Percentiles rank a stretch among this genome's conserved stretches.
These are phyloP conservation scores for Trichosporon inkin DNA, from an alignment of 1,284 basidiomycete genomes.

Conservation along the genomic window DNA sequence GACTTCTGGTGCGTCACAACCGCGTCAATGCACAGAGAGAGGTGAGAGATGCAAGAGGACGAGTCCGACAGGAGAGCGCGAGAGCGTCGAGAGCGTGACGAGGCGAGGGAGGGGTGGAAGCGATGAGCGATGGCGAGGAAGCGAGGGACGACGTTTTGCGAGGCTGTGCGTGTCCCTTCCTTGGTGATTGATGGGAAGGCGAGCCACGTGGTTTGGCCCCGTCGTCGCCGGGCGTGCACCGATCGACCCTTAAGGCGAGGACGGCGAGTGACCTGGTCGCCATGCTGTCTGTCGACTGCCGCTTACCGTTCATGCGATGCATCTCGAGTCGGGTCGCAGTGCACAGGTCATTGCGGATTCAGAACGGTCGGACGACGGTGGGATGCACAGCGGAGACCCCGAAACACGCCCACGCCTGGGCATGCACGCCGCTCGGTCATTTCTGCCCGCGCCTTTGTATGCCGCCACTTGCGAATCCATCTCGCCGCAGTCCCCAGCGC, in stretches of 20 bases:
- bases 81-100: neutral
- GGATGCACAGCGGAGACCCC: neutral
- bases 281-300: too few relatives aligned
- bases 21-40: neutral
- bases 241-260: too few relatives aligned
- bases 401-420: neutral
- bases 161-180: conserved; percentile 4
- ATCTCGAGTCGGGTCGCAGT: too few relatives aligned
- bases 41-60: neutral
- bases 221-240: neutral
- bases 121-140: conserved; percentile 5
- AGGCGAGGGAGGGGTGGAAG: neutral
- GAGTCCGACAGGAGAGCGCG: neutral
- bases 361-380: too few relatives aligned
- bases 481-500: neutral
- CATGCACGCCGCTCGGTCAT: conserved; percentile 1
- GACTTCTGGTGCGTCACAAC: neutral
- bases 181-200: neutral
- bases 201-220: conserved; percentile 3
- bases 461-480: neutral
- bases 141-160: neutral
- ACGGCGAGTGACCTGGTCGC: too few relatives aligned
- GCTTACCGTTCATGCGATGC: too few relatives aligned
- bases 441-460: conserved; percentile 9
- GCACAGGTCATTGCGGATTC: too few relatives aligned